phyloP scores from a whole-genome alignment of 1,139 yeast genomes.

The Zygosaccharomyces sapae region DNA sequence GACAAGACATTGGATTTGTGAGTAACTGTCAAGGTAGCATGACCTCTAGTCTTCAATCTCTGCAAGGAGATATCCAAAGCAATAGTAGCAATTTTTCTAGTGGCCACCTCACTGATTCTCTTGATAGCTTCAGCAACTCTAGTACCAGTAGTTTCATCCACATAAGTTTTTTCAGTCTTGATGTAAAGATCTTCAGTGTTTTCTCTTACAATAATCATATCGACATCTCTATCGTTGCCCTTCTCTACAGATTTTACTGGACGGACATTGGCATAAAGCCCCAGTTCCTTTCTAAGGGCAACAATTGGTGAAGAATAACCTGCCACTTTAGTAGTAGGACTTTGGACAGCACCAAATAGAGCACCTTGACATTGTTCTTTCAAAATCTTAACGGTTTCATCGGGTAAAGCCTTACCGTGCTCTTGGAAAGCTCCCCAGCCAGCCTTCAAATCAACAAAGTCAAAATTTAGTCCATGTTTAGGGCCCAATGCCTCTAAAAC shows the following conservation, averaged over 20 bases:
- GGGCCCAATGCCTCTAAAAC: constrained; percentile 78
- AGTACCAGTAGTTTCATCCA: constrained; percentile 68
- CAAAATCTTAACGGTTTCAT: constrained; percentile 78
- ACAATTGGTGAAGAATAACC: constrained; percentile 98
- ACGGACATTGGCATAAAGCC: constrained; percentile 92
- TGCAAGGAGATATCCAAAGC: constrained; percentile 90
- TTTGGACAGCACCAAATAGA: constrained; percentile 92
- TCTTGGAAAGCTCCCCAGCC: constrained; percentile 90
- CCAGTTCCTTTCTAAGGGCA: constrained; percentile 91
- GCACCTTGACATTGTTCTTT: constrained; percentile 91
- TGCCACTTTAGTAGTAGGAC: constrained; percentile 88
- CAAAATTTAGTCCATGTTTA: constrained; percentile 70
- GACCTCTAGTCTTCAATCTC: constrained; percentile 78
- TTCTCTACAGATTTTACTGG: constrained; percentile 93
- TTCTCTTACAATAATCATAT: constrained; percentile 96
- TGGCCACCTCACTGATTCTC: constrained; percentile 86
- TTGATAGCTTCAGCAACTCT: constrained; percentile 96
- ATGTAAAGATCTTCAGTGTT: constrained; percentile 96
- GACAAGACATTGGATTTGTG: constrained; percentile 95
- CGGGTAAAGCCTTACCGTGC: constrained; percentile 94
- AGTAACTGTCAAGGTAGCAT: constrained; percentile 76
- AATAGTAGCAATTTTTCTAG: constrained; percentile 79
- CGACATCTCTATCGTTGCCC: constrained; percentile 75
- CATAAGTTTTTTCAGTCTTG: constrained; percentile 79
- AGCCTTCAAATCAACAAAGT: constrained; percentile 83